phyloP scores from a whole-genome alignment of 352 stramenopile genomes.

The Achlya hypogyna region DNA sequence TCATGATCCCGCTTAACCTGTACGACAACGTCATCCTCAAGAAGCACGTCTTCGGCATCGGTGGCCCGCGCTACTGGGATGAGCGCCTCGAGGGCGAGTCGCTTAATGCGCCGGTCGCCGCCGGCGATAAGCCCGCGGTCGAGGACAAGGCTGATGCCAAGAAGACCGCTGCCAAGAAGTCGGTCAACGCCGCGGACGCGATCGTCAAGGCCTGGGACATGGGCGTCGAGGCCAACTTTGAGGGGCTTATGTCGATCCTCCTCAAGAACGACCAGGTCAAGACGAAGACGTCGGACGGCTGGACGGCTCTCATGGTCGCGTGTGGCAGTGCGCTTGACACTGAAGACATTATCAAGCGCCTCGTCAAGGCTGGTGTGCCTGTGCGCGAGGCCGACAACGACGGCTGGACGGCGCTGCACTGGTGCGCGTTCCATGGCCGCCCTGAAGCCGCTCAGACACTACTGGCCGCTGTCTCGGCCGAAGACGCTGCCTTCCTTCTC shows the following conservation, averaged over 20 bases:
- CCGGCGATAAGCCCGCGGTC: neutral
- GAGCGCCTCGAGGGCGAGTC: constrained; percentile 70
- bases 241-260: constrained; percentile 44
- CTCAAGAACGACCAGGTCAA: constrained; percentile 43
- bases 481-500: constrained; percentile 38
- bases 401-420: constrained; percentile 76
- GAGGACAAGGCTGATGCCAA: constrained; percentile 1
- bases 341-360: constrained; percentile 63
- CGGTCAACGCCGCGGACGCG: constrained; percentile 32
- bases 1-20: constrained; percentile 79
- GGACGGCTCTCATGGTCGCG: constrained; percentile 77
- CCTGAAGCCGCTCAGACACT: constrained; percentile 57
- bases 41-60: constrained; percentile 57
- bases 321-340: constrained; percentile 73
- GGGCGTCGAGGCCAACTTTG: constrained; percentile 64
- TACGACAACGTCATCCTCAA: constrained; percentile 74
- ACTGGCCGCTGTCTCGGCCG: constrained; percentile 30
- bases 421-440: constrained; percentile 71
- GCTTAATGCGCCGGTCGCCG: constrained; percentile 28
- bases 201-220: constrained; percentile 52
- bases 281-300: constrained; percentile 59
- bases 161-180: constrained; percentile 24
- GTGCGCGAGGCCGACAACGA: constrained; percentile 60
- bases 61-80: constrained; percentile 64
- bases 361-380: constrained; percentile 46